phyloP scores from a whole-genome alignment of 805 yeast genomes.

The Starmera caribaea region DNA sequence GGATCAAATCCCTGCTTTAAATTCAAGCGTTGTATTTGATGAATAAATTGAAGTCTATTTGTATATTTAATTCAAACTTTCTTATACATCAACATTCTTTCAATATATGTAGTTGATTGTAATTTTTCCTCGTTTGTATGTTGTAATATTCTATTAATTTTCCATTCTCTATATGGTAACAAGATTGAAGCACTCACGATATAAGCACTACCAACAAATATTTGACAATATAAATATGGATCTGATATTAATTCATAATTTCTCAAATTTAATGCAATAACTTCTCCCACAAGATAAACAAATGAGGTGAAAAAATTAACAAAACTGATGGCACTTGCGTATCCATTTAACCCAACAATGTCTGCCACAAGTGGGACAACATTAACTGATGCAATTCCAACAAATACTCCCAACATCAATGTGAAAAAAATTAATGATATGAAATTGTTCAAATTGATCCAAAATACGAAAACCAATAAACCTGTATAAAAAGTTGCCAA shows the following conservation, averaged over 20 bases:
- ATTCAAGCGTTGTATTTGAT: constrained; percentile 19
- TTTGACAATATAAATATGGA: constrained; percentile 52
- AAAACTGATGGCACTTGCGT: constrained; percentile 29
- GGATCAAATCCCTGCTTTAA: constrained; percentile 27
- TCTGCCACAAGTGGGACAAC: constrained; percentile 31
- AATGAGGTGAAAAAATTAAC: constrained; percentile 23
- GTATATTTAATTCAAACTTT: too few relatives aligned
- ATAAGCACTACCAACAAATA: constrained; percentile 45
- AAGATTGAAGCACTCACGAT: constrained; percentile 32
- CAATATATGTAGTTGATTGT: neutral
- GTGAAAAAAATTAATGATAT: constrained; percentile 31
- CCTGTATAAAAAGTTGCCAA: constrained; percentile 24
- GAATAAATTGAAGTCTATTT: constrained; percentile 19
- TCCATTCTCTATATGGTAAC: constrained; percentile 41
- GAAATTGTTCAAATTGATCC: constrained; percentile 38
- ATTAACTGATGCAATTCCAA: constrained; percentile 37
- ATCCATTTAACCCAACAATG: constrained; percentile 26
- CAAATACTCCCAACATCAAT: constrained; percentile 31
- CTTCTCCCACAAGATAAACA: constrained; percentile 37
- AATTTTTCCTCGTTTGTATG: neutral
- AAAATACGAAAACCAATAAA: constrained; percentile 33
- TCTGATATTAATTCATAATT: constrained; percentile 15
- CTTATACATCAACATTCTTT: too few relatives aligned
- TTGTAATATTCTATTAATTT: constrained; percentile 31
- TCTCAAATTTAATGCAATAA: constrained; percentile 42